A percentile compares a stretch with the other conserved stretches of the same genome.
These are phyloP conservation scores for Haplosporangium gracile DNA, from an alignment of 192 early-diverging fungal species.

Conservation along the genomic window DNA sequence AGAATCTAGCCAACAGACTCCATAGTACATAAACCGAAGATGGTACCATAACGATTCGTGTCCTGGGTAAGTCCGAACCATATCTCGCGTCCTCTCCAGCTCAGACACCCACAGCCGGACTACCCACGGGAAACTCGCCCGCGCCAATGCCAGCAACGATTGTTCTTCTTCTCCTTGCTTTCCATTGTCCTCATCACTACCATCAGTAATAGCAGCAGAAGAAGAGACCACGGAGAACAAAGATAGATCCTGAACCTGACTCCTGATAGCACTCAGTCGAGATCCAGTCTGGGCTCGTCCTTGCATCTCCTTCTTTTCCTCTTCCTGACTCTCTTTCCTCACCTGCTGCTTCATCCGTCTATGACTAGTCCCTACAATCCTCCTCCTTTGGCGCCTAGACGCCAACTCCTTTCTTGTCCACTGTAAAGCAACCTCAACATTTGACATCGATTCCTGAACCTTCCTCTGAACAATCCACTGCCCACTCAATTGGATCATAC, in stretches of 20 bases:
- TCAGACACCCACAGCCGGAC: conserved; percentile 46
- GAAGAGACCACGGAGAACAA: neutral
- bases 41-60: conserved; percentile 69
- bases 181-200: no score
- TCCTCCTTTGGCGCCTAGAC: conserved; percentile 1
- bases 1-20: conserved; percentile 43
- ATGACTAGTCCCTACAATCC: neutral
- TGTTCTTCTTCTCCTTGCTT: neutral
- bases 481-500: conserved; percentile 45
- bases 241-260: neutral
- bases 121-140: conserved; percentile 41
- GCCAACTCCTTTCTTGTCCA: conserved; percentile 39
- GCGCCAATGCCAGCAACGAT: neutral
- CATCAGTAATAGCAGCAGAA: neutral
- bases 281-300: neutral
- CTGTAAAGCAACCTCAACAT: conserved; percentile 13
- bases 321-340: neutral
- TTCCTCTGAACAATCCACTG: conserved; percentile 30
- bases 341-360: neutral
- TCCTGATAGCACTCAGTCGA: conserved; percentile 29
- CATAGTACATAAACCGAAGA: conserved; percentile 59
- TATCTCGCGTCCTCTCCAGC: conserved; percentile 26
- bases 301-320: neutral
- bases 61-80: conserved; percentile 60
- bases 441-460: neutral